Base-by-base conservation (phyloP, 257 asterid genomes). In the Solanum appendiculatum region DNA sequence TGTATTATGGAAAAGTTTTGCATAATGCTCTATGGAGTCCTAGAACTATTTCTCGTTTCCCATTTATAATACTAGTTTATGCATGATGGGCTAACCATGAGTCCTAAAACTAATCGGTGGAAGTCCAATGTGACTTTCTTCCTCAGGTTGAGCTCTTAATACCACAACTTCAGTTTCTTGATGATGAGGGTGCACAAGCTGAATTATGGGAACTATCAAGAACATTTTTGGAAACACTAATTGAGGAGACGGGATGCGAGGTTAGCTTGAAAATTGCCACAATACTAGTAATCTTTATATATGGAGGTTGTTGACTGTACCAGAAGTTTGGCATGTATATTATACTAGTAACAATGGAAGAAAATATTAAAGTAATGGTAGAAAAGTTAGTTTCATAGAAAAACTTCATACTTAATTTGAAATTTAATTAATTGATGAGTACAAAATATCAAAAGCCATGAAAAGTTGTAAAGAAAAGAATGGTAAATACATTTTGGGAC, bases 151-250 rank as follows among this genome's bases (percentile, higher is more conserved):
- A 97, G 92, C 94, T 97, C 88, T 90, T 97, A 89, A 97, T 95
- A 84, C 99, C 99, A 68, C 98, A 95, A 90, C 91, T 97, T 91
- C 96, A 92, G 89, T 97, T 93, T 91, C 98, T 97, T 88, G 99
- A 97, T 51, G 96, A 94, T 64, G 99, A 95, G 91, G 99, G 99
- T 87, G 99, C 99, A 68, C 98, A 97, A 91, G 88, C 90, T 86
- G 99, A 95, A 91, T 98, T 95, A 20, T 97, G 98, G 99, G 97
- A 92, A 84, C 91, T 95, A 87, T 94, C 99, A 20, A 92, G 89
- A 90, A 34, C 92, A 34, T 97, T 97, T 90, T 85, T 97, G 92
- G 97, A 94, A 64, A 93, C 98, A 20, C 93, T 97, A 46, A 94
- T 92, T 86, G 94, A 92, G 92, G 93, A 91, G 92, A 94, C 98